A percentile compares a stretch with the other conserved stretches of the same genome.
Evolutionary conservation across 2,329 filamentous ascomycete species (phyloP).

Genomic region (Curvularia sp.): DNA sequence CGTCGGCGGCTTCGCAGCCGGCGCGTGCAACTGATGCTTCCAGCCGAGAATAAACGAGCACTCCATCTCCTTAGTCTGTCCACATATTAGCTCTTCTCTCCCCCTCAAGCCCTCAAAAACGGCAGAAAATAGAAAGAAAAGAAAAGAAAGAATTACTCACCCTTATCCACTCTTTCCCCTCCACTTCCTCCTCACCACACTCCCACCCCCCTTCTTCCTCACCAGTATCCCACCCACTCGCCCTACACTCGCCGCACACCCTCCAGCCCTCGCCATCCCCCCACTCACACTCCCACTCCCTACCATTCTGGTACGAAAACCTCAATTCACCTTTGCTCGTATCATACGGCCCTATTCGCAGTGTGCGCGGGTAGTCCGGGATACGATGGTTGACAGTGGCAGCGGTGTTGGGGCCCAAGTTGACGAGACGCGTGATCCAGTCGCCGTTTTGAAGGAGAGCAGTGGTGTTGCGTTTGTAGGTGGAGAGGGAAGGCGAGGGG

Average conservation of each 20-base stretch:
- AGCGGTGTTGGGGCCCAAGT: background rate
- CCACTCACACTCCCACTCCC: constrained; percentile 16
- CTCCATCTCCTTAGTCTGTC: constrained; percentile 19
- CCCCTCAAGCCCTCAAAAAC: too few relatives aligned
- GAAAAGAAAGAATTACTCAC: background rate
- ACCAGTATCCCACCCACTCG: constrained; percentile 13
- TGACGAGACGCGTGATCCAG: background rate
- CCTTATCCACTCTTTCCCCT: constrained; percentile 1
- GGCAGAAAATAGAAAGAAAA: background rate
- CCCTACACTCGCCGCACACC: constrained; percentile 29
- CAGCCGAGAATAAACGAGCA: constrained; percentile 24
- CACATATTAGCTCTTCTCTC: too few relatives aligned
- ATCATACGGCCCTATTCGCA: constrained; percentile 18
- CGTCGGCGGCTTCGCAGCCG: too few relatives aligned
- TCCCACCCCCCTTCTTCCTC: background rate
- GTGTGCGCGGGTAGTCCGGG: background rate
- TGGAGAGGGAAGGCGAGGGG: background rate
- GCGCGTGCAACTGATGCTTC: constrained; percentile 4
- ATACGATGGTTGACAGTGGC: constrained; percentile 12
- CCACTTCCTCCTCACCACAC: constrained; percentile 3
- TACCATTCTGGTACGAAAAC: constrained; percentile 14
- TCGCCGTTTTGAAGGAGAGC: constrained; percentile 2
- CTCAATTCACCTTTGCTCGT: background rate
- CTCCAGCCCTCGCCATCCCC: constrained; percentile 21
- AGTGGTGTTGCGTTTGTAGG: background rate